phyloP scores from a whole-genome alignment of 2,329 filamentous ascomycete species.

The Aspergillaceae sp. region DNA sequence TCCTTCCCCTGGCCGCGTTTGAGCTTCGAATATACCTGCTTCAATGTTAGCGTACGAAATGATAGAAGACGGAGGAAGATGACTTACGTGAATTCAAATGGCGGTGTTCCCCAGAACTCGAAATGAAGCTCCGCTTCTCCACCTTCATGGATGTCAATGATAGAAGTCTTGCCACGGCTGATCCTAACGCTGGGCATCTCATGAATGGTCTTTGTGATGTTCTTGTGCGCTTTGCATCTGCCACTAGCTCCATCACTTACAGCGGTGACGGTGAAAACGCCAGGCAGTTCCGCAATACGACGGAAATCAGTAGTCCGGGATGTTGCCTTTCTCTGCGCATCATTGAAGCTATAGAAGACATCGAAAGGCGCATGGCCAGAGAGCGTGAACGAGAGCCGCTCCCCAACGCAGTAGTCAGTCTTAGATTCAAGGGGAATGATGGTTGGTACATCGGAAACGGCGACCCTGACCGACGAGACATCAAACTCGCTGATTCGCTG shows the following conservation, averaged over 20 bases:
- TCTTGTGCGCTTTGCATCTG: slow-evolving; percentile 71
- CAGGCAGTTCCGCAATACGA: slow-evolving; percentile 84
- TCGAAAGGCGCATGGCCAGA: slow-evolving; percentile 88
- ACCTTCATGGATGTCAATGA: slow-evolving; percentile 93
- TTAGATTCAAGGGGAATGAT: slow-evolving; percentile 81
- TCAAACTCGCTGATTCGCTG: slow-evolving; percentile 65
- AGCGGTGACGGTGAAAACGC: slow-evolving; percentile 77
- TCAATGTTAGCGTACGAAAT: neutral
- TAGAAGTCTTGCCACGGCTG: slow-evolving; percentile 68
- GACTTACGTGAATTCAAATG: slow-evolving; percentile 81
- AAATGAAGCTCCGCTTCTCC: slow-evolving; percentile 89
- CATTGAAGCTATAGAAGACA: slow-evolving; percentile 83
- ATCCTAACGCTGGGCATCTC: slow-evolving; percentile 86
- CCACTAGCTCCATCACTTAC: slow-evolving; percentile 75
- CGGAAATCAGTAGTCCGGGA: slow-evolving; percentile 69
- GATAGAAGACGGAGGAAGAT: neutral
- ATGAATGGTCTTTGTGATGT: slow-evolving; percentile 77
- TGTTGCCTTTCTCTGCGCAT: slow-evolving; percentile 66
- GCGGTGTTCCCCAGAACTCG: slow-evolving; percentile 89
- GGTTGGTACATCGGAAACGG: slow-evolving; percentile 84
- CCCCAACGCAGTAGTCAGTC: slow-evolving; percentile 87
- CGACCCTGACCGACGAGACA: slow-evolving; percentile 73
- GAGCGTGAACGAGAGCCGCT: slow-evolving; percentile 84
- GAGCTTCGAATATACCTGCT: slow-evolving; percentile 72
- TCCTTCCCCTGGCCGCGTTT: slow-evolving; percentile 70